Percentiles rank a stretch among this genome's conserved stretches.
These are phyloP conservation scores for Tephrocybe sp. DNA, from an alignment of 768 basidiomycete genomes.

Conservation along the genomic window DNA sequence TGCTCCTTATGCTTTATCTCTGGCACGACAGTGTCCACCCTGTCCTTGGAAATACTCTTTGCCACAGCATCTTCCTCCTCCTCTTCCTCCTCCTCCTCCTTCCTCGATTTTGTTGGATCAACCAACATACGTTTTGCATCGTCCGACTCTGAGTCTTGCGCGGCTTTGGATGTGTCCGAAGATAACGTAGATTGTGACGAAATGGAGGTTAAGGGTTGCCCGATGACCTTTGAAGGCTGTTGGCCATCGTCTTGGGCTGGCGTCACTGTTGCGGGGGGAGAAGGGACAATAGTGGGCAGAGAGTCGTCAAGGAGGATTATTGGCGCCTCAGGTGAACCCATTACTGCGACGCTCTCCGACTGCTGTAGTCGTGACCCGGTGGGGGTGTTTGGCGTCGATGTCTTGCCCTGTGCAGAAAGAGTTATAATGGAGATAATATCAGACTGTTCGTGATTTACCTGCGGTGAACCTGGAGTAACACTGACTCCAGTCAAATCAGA, in stretches of 20 bases:
- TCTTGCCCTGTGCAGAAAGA: neutral
- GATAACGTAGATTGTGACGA: neutral
- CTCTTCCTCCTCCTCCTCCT: slow-evolving; percentile 23
- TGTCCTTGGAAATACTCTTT: slow-evolving; percentile 10
- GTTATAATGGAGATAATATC: neutral
- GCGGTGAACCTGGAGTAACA: slow-evolving; percentile 25
- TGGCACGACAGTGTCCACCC: slow-evolving; percentile 4
- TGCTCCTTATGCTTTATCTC: slow-evolving; percentile 9
- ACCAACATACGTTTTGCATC: slow-evolving; percentile 6
- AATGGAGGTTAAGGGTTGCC: neutral
- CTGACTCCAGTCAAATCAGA: slow-evolving; percentile 37
- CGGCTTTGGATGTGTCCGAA: neutral
- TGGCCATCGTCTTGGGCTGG: neutral
- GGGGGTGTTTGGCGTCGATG: neutral
- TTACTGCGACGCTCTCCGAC: neutral
- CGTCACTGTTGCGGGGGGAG: neutral
- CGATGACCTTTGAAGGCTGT: neutral
- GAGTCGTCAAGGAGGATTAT: neutral
- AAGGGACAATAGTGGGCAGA: neutral
- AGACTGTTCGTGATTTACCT: slow-evolving; percentile 11
- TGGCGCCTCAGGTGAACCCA: neutral
- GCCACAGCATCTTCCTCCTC: slow-evolving; percentile 12
- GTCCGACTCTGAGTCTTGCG: slow-evolving; percentile 13
- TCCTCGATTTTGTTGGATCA: slow-evolving; percentile 10
- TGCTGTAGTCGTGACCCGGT: neutral